Evolutionary conservation across 1,284 basidiomycete species (phyloP), one percentile per base, ranked within the genome.

Genomic region (Trichosporon inkin): DNA sequence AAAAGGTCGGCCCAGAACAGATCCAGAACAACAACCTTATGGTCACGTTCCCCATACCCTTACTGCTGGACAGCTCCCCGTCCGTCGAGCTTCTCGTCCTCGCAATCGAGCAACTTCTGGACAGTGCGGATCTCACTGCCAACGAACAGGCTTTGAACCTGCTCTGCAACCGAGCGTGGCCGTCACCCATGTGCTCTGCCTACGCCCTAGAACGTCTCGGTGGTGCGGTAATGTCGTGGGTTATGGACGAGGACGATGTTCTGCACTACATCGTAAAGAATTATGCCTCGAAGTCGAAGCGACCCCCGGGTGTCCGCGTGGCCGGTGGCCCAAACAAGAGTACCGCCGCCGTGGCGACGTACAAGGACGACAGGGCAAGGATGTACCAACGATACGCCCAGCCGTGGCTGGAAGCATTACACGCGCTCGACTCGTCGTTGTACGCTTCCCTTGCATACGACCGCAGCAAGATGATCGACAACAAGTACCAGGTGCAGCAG

Each of bases 121-220:
- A 81, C 2, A 87, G 89, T 64, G 72, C 88, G 24, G 85, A 89
- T 71, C 77, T 91, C 20, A 84, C 86, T 0, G 80, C 85, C 34
- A 89, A 89, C 68, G 89, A 92, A 75, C 80, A 83, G 19, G 89
- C 85, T 0, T 82, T 90, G 57, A 74, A 87, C 7, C 76, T 90
- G 10, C 78, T 90, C 16, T 77, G 80, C 10, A 82, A 84, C 54
- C 82, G 84, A 62, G 83, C 88, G 61, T 89, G 86, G 85, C 88
- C 89, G 0, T 86, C 84, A 64, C 82, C 84, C 6, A 80, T 89
- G 74, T 82, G 85, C 47, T 86, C 88, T 7, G 83, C 85, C 22
- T 89, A 89, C 72, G 85, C 76, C 0, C 59, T 80, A 16, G 71
- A 74, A 28, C 65, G 78, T 11, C 68, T 81, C 7, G 76, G 72